phyloP scores from a whole-genome alignment of 2,329 filamentous ascomycete species.

The Beauveria rudraprayagi region DNA sequence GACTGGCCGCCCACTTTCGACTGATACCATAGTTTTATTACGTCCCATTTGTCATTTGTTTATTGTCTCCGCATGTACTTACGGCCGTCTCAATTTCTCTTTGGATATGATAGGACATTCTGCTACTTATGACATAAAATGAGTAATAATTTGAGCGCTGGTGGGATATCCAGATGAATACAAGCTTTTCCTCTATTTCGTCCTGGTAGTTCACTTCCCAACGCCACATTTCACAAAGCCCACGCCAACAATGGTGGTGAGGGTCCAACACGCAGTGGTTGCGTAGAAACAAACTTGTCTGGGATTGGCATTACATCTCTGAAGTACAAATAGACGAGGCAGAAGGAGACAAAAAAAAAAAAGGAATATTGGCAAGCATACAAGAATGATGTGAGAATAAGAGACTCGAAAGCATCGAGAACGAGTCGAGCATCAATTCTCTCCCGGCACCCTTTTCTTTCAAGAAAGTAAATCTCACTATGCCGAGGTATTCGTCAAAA shows the following conservation, averaged over 20 bases:
- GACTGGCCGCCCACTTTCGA: neutral
- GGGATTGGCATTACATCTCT: too few relatives aligned
- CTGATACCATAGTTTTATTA: constrained; percentile 2
- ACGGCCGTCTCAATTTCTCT: neutral
- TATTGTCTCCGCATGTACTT: neutral
- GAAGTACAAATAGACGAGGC: too few relatives aligned
- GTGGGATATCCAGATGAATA: too few relatives aligned
- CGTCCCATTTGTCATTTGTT: neutral
- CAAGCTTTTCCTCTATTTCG: too few relatives aligned
- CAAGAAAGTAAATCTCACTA: neutral
- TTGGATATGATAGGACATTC: neutral
- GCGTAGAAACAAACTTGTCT: too few relatives aligned
- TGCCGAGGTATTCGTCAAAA: neutral
- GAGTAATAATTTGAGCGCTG: neutral
- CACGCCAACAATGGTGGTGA: too few relatives aligned
- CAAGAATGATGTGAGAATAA: neutral
- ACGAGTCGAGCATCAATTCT: neutral
- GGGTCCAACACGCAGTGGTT: too few relatives aligned
- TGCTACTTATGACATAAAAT: neutral
- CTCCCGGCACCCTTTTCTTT: neutral
- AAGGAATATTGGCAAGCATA: neutral
- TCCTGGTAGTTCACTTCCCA: too few relatives aligned
- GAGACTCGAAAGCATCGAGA: neutral
- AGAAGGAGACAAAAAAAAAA: too few relatives aligned
- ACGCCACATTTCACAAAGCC: too few relatives aligned